Percentiles rank a stretch among this genome's conserved stretches.
phyloP scores from a whole-genome alignment of 2,329 filamentous ascomycete genomes.

The Colletotrichum sp. region DNA sequence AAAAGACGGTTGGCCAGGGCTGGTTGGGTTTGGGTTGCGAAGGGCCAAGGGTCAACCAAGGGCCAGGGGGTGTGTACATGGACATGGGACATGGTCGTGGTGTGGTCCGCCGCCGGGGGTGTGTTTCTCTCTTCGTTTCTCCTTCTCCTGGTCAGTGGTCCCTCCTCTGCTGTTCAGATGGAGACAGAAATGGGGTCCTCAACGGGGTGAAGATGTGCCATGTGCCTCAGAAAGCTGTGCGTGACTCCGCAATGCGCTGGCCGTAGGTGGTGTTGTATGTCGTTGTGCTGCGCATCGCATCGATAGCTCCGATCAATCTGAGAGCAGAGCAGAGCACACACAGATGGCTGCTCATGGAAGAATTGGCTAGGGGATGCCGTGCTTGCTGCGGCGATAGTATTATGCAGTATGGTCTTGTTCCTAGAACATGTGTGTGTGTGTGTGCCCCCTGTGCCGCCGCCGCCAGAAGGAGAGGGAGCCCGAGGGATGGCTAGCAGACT shows the following conservation, averaged over 20 bases:
- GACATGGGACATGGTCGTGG: neutral
- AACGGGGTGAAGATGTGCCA: neutral
- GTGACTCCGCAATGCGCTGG: neutral
- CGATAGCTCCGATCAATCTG: neutral
- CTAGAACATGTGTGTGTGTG: neutral
- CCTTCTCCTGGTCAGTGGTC: neutral
- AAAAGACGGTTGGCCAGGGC: conserved; percentile 8
- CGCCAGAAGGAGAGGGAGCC: neutral
- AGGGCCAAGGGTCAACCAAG: conserved; percentile 1
- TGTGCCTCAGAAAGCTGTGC: neutral
- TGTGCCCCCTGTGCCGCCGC: neutral
- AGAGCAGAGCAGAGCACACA: neutral
- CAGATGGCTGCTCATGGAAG: neutral
- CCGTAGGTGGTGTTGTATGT: neutral
- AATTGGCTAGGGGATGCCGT: neutral
- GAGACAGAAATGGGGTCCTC: neutral
- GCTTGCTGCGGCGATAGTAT: neutral
- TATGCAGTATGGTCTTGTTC: neutral
- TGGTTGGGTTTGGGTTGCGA: conserved; percentile 11
- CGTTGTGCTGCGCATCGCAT: neutral
- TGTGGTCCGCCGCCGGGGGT: neutral
- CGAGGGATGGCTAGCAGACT: neutral
- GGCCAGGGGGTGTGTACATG: neutral
- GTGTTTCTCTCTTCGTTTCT: neutral
- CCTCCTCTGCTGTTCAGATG: neutral